phyloP scores from a whole-genome alignment of 2,329 filamentous ascomycete species.

The Blastomyces gilchristii region DNA sequence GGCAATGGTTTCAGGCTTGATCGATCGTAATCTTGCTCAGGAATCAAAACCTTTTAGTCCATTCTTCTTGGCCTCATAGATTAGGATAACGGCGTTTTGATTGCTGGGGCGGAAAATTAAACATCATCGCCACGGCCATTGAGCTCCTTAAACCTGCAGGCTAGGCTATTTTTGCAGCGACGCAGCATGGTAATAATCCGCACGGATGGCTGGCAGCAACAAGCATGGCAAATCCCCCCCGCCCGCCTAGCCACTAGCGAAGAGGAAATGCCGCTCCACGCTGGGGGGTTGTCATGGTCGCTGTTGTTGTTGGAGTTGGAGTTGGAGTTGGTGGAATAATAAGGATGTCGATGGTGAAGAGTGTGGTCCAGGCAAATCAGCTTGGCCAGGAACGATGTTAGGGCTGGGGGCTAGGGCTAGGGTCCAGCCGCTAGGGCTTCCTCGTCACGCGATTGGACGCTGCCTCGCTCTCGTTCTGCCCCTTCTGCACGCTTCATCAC shows the following conservation, averaged over 20 bases:
- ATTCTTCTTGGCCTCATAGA: background rate
- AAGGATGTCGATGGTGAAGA: background rate
- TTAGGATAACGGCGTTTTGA: background rate
- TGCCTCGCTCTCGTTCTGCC: slow-evolving; percentile 13
- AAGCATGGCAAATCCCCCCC: background rate
- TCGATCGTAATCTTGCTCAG: background rate
- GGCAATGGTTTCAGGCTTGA: background rate
- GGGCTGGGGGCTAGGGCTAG: slow-evolving; percentile 7
- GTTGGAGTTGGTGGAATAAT: background rate
- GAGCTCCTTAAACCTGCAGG: background rate
- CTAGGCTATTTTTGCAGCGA: background rate
- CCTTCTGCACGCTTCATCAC: slow-evolving; percentile 23
- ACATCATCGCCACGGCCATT: background rate
- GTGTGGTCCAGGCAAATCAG: background rate
- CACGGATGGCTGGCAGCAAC: background rate
- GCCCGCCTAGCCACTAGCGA: background rate
- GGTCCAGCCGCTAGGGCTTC: slow-evolving; percentile 8
- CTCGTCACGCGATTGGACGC: slow-evolving; percentile 11
- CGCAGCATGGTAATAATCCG: background rate
- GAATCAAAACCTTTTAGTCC: background rate
- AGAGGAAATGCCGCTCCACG: background rate
- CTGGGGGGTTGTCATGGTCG: background rate
- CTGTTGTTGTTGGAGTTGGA: too few relatives aligned
- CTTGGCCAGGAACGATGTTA: background rate
- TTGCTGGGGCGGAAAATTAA: background rate